These are phyloP conservation scores for Pichiaceae sp. DNA, from an alignment of 1,139 yeast species.

Conservation along the genomic window DNA sequence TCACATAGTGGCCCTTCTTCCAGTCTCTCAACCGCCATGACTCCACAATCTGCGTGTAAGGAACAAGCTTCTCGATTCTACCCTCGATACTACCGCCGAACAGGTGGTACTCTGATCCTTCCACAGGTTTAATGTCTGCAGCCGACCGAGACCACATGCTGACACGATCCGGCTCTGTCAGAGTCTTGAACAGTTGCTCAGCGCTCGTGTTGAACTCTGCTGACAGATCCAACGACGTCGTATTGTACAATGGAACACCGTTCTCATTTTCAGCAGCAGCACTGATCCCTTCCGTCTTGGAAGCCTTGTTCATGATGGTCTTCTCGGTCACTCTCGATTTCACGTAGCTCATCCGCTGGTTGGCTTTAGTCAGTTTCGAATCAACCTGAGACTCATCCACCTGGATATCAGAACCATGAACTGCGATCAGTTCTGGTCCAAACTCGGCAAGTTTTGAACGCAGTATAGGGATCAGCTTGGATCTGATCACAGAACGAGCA, in stretches of 20 bases:
- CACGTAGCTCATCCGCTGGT: conserved; percentile 33
- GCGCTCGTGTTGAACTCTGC: conserved; percentile 84
- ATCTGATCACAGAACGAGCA: conserved; percentile 45
- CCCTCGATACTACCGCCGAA: conserved; percentile 91
- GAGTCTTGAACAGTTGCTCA: conserved; percentile 69
- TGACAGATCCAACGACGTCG: conserved; percentile 70
- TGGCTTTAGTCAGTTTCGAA: conserved; percentile 59
- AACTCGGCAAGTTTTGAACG: conserved; percentile 52
- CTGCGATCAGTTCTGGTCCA: conserved; percentile 66
- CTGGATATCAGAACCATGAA: conserved; percentile 84
- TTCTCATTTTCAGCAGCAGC: neutral
- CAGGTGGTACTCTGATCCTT: conserved; percentile 56
- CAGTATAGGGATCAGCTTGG: conserved; percentile 59
- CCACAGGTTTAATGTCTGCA: conserved; percentile 54
- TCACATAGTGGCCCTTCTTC: conserved; percentile 77
- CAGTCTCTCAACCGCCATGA: conserved; percentile 86
- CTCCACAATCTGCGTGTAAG: conserved; percentile 55
- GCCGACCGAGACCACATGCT: conserved; percentile 85
- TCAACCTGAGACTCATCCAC: conserved; percentile 49
- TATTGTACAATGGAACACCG: conserved; percentile 53
- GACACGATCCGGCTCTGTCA: conserved; percentile 67
- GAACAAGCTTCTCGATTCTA: conserved; percentile 50
- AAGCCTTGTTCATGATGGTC: conserved; percentile 19
- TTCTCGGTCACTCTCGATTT: conserved; percentile 22
- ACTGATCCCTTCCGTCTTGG: neutral